Conservation (phyloP, 306 rosid species). For the Lotus japonicus region DNA sequence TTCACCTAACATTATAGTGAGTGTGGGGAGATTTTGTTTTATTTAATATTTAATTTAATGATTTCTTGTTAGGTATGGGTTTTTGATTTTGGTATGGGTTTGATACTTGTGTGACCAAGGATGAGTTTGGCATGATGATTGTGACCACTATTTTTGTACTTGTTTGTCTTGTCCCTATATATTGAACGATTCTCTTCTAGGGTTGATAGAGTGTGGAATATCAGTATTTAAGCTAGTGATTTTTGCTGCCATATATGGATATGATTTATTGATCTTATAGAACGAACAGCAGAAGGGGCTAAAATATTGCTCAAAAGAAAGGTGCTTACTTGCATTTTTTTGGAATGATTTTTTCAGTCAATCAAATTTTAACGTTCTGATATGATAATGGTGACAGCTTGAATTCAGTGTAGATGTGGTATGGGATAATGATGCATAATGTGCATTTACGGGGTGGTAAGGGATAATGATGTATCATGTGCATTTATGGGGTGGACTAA, state of each 20-base stretch:
- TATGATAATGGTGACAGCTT: background rate
- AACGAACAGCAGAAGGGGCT: background rate
- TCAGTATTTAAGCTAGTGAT: background rate
- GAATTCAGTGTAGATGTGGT: background rate
- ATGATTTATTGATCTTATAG: background rate
- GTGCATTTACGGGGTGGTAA: constrained; percentile 25
- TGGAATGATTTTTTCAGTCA: background rate
- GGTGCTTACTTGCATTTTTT: constrained; percentile 9
- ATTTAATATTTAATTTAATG: background rate
- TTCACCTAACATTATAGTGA: no score
- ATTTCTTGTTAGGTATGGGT: constrained; percentile 22
- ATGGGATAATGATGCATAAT: background rate
- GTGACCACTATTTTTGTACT: constrained; percentile 19
- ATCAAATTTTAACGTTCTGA: background rate
- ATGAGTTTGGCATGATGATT: constrained; percentile 18
- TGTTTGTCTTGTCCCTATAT: constrained; percentile 5
- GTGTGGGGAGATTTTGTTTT: background rate
- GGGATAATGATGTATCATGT: background rate
- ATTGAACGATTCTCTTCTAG: background rate
- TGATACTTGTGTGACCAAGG: constrained; percentile 14
- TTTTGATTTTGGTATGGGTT: constrained; percentile 22
- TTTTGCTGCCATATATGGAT: background rate
- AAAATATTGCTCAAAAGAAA: background rate
- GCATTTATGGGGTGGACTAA: constrained; percentile 20
- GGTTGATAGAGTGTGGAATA: background rate